These are phyloP conservation scores for Pluteus cervinus DNA, from an alignment of 768 basidiomycete genomes.

Conservation along the genomic window DNA sequence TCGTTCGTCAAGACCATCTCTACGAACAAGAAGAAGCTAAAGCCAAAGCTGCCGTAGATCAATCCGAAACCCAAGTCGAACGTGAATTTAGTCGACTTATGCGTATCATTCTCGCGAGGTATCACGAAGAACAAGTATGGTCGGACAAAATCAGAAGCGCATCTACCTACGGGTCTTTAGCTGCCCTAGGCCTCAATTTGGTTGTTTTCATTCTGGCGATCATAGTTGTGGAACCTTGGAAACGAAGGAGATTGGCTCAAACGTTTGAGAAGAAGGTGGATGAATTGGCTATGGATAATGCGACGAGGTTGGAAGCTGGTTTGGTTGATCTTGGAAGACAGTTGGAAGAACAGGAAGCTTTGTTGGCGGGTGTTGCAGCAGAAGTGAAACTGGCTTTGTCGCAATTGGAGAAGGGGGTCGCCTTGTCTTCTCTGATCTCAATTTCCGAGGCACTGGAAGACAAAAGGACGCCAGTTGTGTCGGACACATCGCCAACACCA, in stretches of 20 bases:
- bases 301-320: slow-evolving; percentile 38
- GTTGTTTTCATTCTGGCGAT: slow-evolving; percentile 88
- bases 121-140: slow-evolving; percentile 99
- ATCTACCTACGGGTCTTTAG: slow-evolving; percentile 88
- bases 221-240: slow-evolving; percentile 93
- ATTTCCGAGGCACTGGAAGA: background rate
- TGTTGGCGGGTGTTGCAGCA: slow-evolving; percentile 20
- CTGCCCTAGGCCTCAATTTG: slow-evolving; percentile 82
- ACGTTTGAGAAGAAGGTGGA: slow-evolving; percentile 85
- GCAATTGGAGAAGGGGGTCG: slow-evolving; percentile 4
- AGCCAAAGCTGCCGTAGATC: slow-evolving; percentile 61
- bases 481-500: too few relatives aligned
- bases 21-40: slow-evolving; percentile 74
- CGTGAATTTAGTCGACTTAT: slow-evolving; percentile 83
- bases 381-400: slow-evolving; percentile 13
- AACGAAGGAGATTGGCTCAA: slow-evolving; percentile 77
- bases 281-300: slow-evolving; percentile 54
- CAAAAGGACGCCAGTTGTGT: too few relatives aligned
- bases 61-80: slow-evolving; percentile 78
- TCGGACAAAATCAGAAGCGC: slow-evolving; percentile 96
- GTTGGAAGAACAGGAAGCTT: slow-evolving; percentile 39
- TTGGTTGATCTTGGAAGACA: slow-evolving; percentile 41
- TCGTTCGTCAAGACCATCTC: slow-evolving; percentile 87
- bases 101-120: slow-evolving; percentile 82
- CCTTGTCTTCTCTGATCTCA: background rate